phyloP scores from a whole-genome alignment of 495 filamentous ascomycete genomes.

The Acidomyces sp. region DNA sequence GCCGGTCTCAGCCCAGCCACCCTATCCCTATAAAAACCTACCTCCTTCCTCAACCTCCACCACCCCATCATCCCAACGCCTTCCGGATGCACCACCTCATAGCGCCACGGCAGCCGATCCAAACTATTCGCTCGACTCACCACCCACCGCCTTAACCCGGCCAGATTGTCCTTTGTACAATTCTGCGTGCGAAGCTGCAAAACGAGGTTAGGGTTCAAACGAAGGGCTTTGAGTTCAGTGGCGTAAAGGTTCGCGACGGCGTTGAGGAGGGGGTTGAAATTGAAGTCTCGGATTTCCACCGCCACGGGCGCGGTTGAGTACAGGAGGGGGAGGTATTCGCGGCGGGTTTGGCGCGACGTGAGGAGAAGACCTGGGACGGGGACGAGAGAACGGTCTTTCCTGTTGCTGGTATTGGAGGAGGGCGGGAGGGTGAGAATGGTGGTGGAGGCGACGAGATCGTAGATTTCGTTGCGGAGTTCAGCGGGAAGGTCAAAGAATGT shows the following conservation, averaged over 20 bases:
- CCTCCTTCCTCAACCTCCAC: conserved; percentile 1
- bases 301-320: conserved; percentile 6
- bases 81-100: conserved; percentile 3
- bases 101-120: conserved; percentile 11
- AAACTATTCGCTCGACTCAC: conserved; percentile 4
- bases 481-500: conserved; percentile 18
- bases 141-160: conserved; percentile 10
- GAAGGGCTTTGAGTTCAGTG: conserved; percentile 16
- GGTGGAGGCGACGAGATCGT: conserved; percentile 5
- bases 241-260: conserved; percentile 10
- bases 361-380: conserved; percentile 4
- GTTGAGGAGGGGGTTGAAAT: conserved; percentile 8
- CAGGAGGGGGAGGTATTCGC: conserved; percentile 14
- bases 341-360: conserved; percentile 8
- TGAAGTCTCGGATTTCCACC: conserved; percentile 12
- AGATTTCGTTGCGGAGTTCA: conserved; percentile 16
- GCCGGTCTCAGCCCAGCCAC: conserved; percentile 7
- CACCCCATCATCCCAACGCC: background rate
- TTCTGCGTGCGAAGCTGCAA: conserved; percentile 8
- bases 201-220: conserved; percentile 7
- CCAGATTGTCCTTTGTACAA: conserved; percentile 4
- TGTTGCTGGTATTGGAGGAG: background rate
- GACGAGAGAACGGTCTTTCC: background rate
- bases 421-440: conserved; percentile 5
- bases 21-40: conserved; percentile 3